These are phyloP conservation scores for Trichoderma erinaceum DNA, from an alignment of 495 filamentous ascomycete genomes.

Conservation along the genomic window DNA sequence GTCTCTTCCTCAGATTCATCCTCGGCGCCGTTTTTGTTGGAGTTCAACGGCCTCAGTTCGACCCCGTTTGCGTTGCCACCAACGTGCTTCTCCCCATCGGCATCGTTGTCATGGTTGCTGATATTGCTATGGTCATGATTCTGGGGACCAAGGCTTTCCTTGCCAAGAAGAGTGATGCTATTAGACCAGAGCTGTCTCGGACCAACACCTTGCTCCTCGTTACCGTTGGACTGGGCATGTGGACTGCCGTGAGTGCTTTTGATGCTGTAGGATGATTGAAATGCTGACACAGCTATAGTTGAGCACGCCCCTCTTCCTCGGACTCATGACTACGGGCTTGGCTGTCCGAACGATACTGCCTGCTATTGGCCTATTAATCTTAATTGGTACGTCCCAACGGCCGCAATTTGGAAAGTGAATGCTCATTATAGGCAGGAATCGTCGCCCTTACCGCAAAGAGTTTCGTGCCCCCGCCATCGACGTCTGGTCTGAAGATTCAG, in stretches of 20 bases:
- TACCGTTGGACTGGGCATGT: conserved; percentile 39
- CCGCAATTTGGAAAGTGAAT: conserved; percentile 22
- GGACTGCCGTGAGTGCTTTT: conserved; percentile 39
- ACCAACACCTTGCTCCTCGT: conserved; percentile 36
- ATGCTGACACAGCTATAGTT: conserved; percentile 25
- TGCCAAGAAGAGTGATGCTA: conserved; percentile 22
- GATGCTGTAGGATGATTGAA: neutral
- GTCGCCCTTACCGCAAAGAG: conserved; percentile 29
- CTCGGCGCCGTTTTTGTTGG: conserved; percentile 45
- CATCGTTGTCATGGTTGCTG: conserved; percentile 37
- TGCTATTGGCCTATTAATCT: conserved; percentile 39
- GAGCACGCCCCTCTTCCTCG: conserved; percentile 44
- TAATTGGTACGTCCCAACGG: conserved; percentile 38
- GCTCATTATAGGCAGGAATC: conserved; percentile 27
- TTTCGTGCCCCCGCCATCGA: conserved; percentile 24
- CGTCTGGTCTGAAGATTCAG: conserved; percentile 20
- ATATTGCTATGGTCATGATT: conserved; percentile 31
- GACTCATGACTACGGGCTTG: conserved; percentile 34
- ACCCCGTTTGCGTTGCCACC: conserved; percentile 43
- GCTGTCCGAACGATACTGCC: conserved; percentile 45
- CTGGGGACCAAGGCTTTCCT: conserved; percentile 18
- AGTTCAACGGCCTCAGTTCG: conserved; percentile 43
- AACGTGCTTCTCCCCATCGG: conserved; percentile 40
- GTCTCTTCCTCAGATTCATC: conserved; percentile 40
- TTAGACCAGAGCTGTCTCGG: conserved; percentile 18